Evolutionary conservation across 305 asterid species (phyloP), one percentile per base, ranked within the genome.

Genomic region (Withania somnifera): DNA sequence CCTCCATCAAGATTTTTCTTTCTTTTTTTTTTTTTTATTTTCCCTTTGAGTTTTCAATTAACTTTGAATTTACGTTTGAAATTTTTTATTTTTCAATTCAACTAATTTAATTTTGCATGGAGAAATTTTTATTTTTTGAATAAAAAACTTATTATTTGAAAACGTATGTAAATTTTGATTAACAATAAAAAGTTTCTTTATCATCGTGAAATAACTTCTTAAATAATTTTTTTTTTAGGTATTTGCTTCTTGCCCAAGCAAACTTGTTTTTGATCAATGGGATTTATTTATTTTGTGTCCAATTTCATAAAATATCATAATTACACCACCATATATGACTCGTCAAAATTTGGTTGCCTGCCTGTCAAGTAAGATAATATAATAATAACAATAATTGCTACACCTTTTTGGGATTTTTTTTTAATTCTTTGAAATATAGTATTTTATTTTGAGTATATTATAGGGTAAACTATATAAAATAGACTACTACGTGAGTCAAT

Each of bases 1-100:
- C 87, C 82, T 87, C 87, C 87, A 85, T 84, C 61, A 88, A 83
- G 90, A 82, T 87, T 84, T 84, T 84, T 81, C 78, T 82, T 66
- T 2, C 6, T 84, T 84, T 83, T 81, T 82, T 64, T 2, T 87
- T 84, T 84, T 85, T 83, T 81, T 82, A 32, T 0, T n/a, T n/a
- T 53, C 6, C 1, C n/a, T 50, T 7, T n/a, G n/a, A 2, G 3
- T 50, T 13, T 50, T 50, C 54, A 2, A 4, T n/a, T n/a, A n/a
- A n/a, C n/a, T n/a, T n/a, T n/a, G n/a, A n/a, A n/a, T n/a, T n/a
- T n/a, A n/a, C n/a, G n/a, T n/a, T n/a, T n/a, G n/a, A n/a, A n/a
- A n/a, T 36, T 50, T 11, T 50, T 5, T 7, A 1, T 4, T 36
- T 50, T 47, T 13, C 3, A 14, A 1, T 50, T 50, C 3, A 7